Conservation (phyloP, 352 stramenopile species). For the Bremia lactucae region DNA sequence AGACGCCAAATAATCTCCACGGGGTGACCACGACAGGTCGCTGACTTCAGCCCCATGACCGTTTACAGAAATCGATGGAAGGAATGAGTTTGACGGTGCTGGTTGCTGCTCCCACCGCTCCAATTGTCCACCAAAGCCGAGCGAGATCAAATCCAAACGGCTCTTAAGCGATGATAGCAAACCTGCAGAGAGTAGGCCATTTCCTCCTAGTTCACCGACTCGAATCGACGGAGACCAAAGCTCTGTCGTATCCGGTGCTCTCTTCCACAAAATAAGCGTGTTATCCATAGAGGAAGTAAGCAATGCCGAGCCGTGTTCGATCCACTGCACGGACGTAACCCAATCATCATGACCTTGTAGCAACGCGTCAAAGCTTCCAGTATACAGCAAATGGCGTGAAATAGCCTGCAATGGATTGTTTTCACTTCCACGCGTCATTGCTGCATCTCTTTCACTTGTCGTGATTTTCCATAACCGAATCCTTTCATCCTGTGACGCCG, state of each 20-base stretch:
- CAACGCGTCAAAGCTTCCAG: conserved; percentile 52
- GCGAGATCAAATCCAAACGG: conserved; percentile 41
- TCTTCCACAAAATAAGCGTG: conserved; percentile 52
- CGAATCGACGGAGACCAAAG: conserved; percentile 41
- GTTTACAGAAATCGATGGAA: conserved; percentile 37
- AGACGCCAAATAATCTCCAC: conserved; percentile 54
- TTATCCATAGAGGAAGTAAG: conserved; percentile 76
- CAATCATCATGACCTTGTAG: conserved; percentile 71
- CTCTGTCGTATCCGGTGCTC: conserved; percentile 8
- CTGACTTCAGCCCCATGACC: conserved; percentile 48
- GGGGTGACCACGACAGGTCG: conserved; percentile 53
- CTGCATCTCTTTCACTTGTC: not conserved
- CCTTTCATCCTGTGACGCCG: conserved; percentile 56
- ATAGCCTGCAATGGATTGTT: conserved; percentile 25
- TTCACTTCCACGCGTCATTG: conserved; percentile 2
- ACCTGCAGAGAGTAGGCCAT: conserved; percentile 35
- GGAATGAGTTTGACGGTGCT: conserved; percentile 35
- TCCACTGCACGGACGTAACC: conserved; percentile 67
- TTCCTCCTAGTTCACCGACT: conserved; percentile 46
- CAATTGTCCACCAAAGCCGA: conserved; percentile 53
- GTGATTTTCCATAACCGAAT: conserved; percentile 61
- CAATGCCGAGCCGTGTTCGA: conserved; percentile 15
- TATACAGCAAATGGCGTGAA: conserved; percentile 20
- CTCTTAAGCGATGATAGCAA: conserved; percentile 19
- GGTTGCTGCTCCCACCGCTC: conserved; percentile 56